Evolutionary conservation across 345 rosid species (phyloP).

Genomic region (Corymbia maculata): DNA sequence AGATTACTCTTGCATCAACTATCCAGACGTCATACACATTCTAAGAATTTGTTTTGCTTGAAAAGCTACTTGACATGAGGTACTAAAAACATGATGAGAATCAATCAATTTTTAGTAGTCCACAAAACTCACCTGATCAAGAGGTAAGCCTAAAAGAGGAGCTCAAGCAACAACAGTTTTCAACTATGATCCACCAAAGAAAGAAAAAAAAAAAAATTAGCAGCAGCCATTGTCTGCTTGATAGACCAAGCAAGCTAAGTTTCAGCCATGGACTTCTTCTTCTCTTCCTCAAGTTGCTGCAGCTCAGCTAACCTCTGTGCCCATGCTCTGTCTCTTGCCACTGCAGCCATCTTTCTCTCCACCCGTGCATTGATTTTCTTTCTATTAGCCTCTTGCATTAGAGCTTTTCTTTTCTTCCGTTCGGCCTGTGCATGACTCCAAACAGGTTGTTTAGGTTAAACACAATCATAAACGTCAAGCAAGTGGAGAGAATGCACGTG

Average conservation of each 20-base stretch:
- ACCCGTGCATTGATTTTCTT: constrained; percentile 49
- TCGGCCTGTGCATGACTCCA: constrained; percentile 45
- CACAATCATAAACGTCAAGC: neutral
- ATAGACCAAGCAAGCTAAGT: neutral
- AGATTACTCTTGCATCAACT: neutral
- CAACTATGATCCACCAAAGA: neutral
- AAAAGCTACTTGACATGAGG: neutral
- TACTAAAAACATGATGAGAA: neutral
- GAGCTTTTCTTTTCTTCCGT: constrained; percentile 84
- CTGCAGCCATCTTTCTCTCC: constrained; percentile 55
- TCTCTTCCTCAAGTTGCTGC: constrained; percentile 70
- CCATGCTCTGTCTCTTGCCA: constrained; percentile 91
- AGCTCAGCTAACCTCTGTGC: constrained; percentile 62
- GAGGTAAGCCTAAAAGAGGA: neutral
- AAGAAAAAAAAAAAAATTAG: neutral
- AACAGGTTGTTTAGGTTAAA: neutral
- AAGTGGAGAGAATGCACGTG: neutral
- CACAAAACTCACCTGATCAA: neutral
- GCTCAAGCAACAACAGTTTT: neutral
- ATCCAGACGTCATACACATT: neutral
- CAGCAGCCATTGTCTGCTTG: neutral
- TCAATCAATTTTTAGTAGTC: neutral
- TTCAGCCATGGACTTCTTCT: constrained; percentile 40
- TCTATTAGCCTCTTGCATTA: constrained; percentile 70
- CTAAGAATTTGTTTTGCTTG: neutral